A percentile compares a stretch with the other conserved stretches of the same genome.
These are phyloP conservation scores for Sphagnum fallax DNA, from an alignment of 228 moss, liverwort and hornwort species.

Conservation along the genomic window DNA sequence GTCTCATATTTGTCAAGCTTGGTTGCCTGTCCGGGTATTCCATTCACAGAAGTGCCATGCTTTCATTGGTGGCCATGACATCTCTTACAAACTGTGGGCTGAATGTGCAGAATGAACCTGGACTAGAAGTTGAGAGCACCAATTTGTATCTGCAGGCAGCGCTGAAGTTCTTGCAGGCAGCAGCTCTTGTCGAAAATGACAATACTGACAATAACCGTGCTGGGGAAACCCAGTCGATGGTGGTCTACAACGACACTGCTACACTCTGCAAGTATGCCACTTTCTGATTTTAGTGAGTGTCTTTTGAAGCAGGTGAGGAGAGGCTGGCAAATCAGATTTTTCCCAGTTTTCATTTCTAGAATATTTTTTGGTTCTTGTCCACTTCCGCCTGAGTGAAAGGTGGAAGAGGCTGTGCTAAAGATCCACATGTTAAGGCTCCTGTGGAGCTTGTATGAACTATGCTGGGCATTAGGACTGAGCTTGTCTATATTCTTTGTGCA, in stretches of 20 bases:
- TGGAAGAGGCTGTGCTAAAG: background rate
- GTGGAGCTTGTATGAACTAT: no score
- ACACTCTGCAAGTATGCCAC: conserved; percentile 75
- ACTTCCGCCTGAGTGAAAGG: no score
- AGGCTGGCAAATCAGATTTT: background rate
- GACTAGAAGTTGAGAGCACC: conserved; percentile 50
- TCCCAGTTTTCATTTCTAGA: background rate
- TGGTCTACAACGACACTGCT: conserved; percentile 84
- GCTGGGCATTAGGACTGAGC: no score
- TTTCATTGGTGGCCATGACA: no score
- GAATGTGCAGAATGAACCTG: conserved; percentile 35
- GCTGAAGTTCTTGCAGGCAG: conserved; percentile 76
- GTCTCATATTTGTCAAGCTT: no score
- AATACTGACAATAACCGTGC: conserved; percentile 37
- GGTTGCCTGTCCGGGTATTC: no score
- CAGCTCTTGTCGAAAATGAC: conserved; percentile 63
- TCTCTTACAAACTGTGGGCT: no score
- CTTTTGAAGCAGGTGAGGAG: background rate
- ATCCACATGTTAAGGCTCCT: no score
- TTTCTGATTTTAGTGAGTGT: background rate
- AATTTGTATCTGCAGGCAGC: conserved; percentile 86
- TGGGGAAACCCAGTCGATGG: conserved; percentile 39
- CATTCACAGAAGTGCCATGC: no score
- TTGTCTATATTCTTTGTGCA: conserved; percentile 12
- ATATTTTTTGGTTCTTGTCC: no score